Conservation (phyloP, 768 basidiomycete genomes). For the Krasilnikovozyma curviuscula region DNA sequence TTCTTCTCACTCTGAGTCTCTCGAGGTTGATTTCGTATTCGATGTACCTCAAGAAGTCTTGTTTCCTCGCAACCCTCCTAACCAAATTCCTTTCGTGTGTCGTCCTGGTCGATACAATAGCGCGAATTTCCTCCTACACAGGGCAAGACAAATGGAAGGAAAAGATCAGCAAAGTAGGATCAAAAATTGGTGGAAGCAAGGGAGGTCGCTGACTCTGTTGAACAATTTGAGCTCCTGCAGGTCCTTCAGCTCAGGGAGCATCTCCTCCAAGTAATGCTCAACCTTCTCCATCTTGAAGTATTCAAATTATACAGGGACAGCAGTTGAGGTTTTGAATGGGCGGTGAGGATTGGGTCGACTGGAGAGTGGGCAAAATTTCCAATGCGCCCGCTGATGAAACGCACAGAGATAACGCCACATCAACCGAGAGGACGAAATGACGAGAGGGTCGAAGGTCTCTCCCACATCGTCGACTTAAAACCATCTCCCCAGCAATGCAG, state of each 20-base stretch:
- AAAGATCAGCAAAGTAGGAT: not conserved
- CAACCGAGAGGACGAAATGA: no score
- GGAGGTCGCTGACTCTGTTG: conserved; percentile 38
- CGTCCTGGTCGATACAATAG: conserved; percentile 68
- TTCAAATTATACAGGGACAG: no score
- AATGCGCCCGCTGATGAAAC: no score
- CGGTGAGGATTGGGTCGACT: no score
- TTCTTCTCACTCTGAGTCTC: conserved; percentile 15
- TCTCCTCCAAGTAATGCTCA: conserved; percentile 57
- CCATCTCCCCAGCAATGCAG: no score
- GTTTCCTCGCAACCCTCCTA: conserved; percentile 61
- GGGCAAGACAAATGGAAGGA: conserved; percentile 13
- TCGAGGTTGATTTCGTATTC: conserved; percentile 21
- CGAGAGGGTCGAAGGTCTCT: no score
- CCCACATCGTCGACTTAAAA: no score
- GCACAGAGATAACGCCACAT: no score
- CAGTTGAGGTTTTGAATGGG: no score
- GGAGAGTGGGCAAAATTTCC: no score
- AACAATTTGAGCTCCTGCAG: conserved; percentile 69
- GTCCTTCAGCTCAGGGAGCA: conserved; percentile 90
- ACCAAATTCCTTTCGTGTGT: conserved; percentile 66
- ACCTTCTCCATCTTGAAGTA: conserved; percentile 12
- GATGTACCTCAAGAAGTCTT: conserved; percentile 65
- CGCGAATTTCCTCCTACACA: conserved; percentile 50
- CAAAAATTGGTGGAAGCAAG: not conserved